Evolutionary conservation across 768 basidiomycete species (phyloP).

Genomic region (Xerocomellus amylosporus): DNA sequence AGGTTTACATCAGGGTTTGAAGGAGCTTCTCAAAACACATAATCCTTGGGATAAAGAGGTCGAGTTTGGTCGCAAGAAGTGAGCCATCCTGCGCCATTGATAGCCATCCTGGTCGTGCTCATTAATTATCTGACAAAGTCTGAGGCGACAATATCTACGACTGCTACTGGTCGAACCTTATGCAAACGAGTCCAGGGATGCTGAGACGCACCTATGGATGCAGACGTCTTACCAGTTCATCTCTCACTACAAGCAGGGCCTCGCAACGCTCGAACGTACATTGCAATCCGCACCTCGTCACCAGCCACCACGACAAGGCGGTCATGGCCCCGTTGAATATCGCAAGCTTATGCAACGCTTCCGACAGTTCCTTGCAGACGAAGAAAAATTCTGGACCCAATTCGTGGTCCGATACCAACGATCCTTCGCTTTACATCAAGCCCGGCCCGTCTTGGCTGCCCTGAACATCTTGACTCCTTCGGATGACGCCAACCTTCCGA

Average conservation of each 20-base stretch:
- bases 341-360: constrained; percentile 87
- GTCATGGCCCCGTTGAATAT: constrained; percentile 71
- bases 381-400: constrained; percentile 89
- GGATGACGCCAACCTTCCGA: constrained; percentile 35
- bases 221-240: constrained; percentile 88
- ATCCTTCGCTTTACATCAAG: constrained; percentile 68
- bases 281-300: constrained; percentile 42
- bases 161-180: constrained; percentile 68
- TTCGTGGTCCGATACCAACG: constrained; percentile 73
- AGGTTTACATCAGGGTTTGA: constrained; percentile 66
- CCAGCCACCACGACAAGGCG: constrained; percentile 37
- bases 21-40: constrained; percentile 68
- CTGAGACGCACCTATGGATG: constrained; percentile 87
- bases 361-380: constrained; percentile 82
- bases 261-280: constrained; percentile 62
- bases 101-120: constrained; percentile 3
- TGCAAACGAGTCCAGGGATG: constrained; percentile 72
- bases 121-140: constrained; percentile 38
- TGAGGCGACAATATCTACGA: constrained; percentile 67
- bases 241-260: constrained; percentile 72
- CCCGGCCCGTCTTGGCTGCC: constrained; percentile 50
- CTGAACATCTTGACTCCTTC: constrained; percentile 52
- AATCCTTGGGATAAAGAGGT: constrained; percentile 84
- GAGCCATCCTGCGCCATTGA: constrained; percentile 31
- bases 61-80: constrained; percentile 86